These are phyloP conservation scores for Cercospora sp. DNA, from an alignment of 2,329 filamentous ascomycete genomes.

Conservation along the genomic window DNA sequence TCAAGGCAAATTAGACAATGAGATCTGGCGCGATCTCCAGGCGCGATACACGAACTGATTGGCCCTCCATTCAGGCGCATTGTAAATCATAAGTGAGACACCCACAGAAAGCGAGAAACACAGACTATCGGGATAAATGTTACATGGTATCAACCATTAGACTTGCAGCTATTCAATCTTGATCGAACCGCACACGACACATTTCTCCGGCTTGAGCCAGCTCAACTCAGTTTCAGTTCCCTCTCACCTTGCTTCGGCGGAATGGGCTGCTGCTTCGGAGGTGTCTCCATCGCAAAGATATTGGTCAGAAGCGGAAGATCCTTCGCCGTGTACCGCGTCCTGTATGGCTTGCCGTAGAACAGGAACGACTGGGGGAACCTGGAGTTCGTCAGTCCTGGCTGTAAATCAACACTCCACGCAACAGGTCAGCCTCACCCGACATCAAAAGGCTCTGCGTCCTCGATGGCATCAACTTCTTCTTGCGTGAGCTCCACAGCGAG, in stretches of 20 bases:
- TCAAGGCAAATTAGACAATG: constrained; percentile 39
- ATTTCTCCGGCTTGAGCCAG: background rate
- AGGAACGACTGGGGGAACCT: constrained; percentile 26
- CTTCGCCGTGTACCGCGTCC: constrained; percentile 22
- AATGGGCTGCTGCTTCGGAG: constrained; percentile 24
- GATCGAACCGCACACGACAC: background rate
- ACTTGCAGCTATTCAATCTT: background rate
- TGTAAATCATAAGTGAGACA: background rate
- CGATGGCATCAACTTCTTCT: constrained; percentile 67
- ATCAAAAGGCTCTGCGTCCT: constrained; percentile 62
- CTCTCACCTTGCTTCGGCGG: constrained; percentile 25
- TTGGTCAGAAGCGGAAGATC: constrained; percentile 22
- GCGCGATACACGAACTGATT: constrained; percentile 21
- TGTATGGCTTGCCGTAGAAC: constrained; percentile 26
- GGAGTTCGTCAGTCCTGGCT: background rate
- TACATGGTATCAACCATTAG: background rate
- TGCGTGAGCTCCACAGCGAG: constrained; percentile 60
- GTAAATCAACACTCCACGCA: no score
- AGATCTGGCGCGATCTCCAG: constrained; percentile 35
- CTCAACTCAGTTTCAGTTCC: constrained; percentile 17
- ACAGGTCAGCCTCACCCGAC: constrained; percentile 31
- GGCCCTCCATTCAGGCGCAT: background rate
- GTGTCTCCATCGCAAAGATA: constrained; percentile 24
- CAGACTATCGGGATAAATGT: background rate
- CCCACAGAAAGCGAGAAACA: background rate